Evolutionary conservation across 2,329 filamentous ascomycete genomes (phyloP).

Genomic region (Aspergillus persii): DNA sequence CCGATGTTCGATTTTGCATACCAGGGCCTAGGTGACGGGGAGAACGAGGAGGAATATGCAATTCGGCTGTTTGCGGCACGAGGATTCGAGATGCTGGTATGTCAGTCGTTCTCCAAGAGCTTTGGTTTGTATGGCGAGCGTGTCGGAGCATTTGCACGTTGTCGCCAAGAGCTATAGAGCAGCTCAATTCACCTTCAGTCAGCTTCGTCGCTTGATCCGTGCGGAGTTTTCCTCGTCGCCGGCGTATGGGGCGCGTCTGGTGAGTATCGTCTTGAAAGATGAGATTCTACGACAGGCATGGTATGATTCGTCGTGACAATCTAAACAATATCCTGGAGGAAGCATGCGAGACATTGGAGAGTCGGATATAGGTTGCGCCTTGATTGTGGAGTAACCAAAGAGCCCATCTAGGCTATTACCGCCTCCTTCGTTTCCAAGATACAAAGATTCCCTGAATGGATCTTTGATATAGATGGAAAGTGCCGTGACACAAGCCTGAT

Average conservation of each 20-base stretch:
- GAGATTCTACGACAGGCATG: not conserved
- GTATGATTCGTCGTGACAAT: not conserved
- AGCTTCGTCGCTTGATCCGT: not conserved
- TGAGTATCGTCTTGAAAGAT: not conserved
- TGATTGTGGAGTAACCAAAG: not conserved
- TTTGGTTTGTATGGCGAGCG: conserved; percentile 85
- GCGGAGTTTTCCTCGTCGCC: not conserved
- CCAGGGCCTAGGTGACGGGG: conserved; percentile 72
- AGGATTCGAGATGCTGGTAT: conserved; percentile 30
- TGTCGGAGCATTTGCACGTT: conserved; percentile 77
- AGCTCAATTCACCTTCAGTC: not conserved
- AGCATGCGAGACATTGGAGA: not conserved
- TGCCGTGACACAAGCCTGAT: not conserved
- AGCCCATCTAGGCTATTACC: not conserved
- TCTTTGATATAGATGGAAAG: not conserved
- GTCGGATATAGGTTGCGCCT: not conserved
- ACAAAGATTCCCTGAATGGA: not conserved
- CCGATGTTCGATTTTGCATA: conserved; percentile 93
- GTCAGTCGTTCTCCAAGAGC: conserved; percentile 56
- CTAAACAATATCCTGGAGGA: not conserved
- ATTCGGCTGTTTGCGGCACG: conserved; percentile 71
- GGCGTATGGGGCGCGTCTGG: not conserved
- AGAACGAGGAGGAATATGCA: conserved; percentile 73
- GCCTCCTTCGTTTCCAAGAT: not conserved
- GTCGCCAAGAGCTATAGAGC: not conserved